Conservation (phyloP, 805 yeast species). For the Aciculoconidium aculeatum region DNA sequence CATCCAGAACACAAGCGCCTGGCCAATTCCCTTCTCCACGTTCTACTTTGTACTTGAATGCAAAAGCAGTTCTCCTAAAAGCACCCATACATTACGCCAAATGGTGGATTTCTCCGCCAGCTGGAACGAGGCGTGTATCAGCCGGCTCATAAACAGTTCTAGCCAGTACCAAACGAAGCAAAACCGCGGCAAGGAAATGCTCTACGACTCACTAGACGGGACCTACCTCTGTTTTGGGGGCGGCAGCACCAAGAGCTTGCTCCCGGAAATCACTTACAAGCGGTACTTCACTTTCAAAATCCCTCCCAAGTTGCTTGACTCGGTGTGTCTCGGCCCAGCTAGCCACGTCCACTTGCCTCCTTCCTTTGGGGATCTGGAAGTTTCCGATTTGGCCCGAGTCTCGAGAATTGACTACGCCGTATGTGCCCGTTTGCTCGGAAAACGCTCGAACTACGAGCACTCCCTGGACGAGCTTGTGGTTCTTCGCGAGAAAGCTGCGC, state of each 20-base stretch:
- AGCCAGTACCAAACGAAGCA: not conserved
- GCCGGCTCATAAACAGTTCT: constrained; percentile 23
- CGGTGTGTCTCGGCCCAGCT: constrained; percentile 24
- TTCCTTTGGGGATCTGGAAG: constrained; percentile 20
- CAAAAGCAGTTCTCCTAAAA: constrained; percentile 13
- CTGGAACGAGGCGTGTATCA: constrained; percentile 35
- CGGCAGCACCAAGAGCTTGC: constrained; percentile 3
- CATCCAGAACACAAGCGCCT: constrained; percentile 35
- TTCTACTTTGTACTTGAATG: constrained; percentile 57
- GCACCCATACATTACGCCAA: constrained; percentile 7
- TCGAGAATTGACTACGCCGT: too few relatives aligned
- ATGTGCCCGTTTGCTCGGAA: too few relatives aligned
- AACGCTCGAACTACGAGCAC: too few relatives aligned
- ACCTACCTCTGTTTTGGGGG: constrained; percentile 14
- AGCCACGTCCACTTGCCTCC: constrained; percentile 34
- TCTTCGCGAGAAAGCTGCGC: too few relatives aligned
- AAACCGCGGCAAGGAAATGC: constrained; percentile 9
- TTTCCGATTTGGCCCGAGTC: too few relatives aligned
- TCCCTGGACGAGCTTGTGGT: too few relatives aligned
- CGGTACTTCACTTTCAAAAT: constrained; percentile 38
- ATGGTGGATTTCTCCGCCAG: constrained; percentile 50
- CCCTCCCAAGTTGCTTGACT: constrained; percentile 31
- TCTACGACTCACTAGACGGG: constrained; percentile 14
- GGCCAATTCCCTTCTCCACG: constrained; percentile 54
- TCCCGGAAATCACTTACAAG: constrained; percentile 24